Evolutionary conservation across 108 stramenopile genomes (phyloP), one percentile per base, ranked within the genome.

Genomic region (Cylindrotheca fusiformis): DNA sequence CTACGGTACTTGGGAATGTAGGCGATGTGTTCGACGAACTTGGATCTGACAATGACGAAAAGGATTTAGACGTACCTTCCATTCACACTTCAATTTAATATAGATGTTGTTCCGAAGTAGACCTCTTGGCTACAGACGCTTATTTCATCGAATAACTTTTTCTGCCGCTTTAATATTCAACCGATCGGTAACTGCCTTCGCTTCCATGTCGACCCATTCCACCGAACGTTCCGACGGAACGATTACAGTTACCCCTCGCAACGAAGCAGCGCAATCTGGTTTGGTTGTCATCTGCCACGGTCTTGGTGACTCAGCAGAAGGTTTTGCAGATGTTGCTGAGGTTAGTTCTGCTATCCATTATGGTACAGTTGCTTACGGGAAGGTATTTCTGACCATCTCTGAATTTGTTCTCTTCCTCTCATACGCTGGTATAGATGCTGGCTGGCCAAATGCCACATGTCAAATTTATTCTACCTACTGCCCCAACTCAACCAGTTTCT

Each of bases 381-480:
- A 41, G 36, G 10, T 41, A 6, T 41, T 41, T 6, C 36, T 41
- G 14, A 41, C 6, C 54, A 23, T 27, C 27, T 4, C 8, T 27
- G 18, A 48, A 27, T 47, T 33, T 28, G 49, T 51, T 51, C 21
- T 21, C 20, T 21, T 19, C 20, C 21, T 19, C 20, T 19, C 10
- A 21, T 18, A 44, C 12, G 14, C 14, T 44, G 8, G 41, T 14
- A 29, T 41, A 41, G 36, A 41, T 41, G 36, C 33, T 93, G 1
- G 87, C 87, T 24, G 48, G 60, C 14, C 49, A 74, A 59, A 55
- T 94, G 71, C 96, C 95, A 0, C 59, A 93, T 62, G 65, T 76
- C 32, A 93, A 93, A 46, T 89, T 97, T 63, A 76, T 97, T n/a
- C 61, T 97, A 4, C 97, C 97, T 8, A 96, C 95, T 1, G 97